A percentile compares a stretch with the other conserved stretches of the same genome.
Conservation (phyloP, 805 yeast genomes). For the Candida sanyiensis region DNA sequence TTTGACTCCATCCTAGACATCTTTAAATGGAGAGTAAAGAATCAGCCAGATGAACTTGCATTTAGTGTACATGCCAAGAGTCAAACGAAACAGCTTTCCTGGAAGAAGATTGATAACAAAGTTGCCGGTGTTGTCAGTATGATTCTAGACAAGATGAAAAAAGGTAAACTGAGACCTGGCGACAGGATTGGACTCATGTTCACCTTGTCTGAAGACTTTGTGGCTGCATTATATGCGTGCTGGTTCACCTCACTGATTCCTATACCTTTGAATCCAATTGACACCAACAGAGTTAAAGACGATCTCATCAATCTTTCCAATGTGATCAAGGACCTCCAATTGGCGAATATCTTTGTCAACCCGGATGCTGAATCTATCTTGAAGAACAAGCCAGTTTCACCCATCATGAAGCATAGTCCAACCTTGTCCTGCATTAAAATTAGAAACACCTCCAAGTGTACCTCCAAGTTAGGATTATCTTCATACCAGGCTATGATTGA, state of each 20-base stretch:
- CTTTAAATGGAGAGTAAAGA: slow-evolving; percentile 69
- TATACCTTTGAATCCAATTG: slow-evolving; percentile 70
- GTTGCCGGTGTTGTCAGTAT: slow-evolving; percentile 71
- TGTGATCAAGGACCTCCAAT: slow-evolving; percentile 64
- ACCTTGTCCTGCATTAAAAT: slow-evolving; percentile 42
- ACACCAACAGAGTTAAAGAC: slow-evolving; percentile 59
- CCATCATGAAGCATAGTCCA: slow-evolving; percentile 44
- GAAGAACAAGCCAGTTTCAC: slow-evolving; percentile 61
- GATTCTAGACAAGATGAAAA: slow-evolving; percentile 66
- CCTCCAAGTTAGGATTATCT: slow-evolving; percentile 24
- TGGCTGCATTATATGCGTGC: slow-evolving; percentile 81
- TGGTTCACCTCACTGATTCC: slow-evolving; percentile 75
- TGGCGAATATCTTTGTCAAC: slow-evolving; percentile 70
- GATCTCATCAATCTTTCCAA: slow-evolving; percentile 64
- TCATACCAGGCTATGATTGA: slow-evolving; percentile 15
- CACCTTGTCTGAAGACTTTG: slow-evolving; percentile 81
- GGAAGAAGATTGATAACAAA: slow-evolving; percentile 78
- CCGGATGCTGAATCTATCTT: slow-evolving; percentile 64
- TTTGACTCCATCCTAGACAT: slow-evolving; percentile 69
- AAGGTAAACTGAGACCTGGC: slow-evolving; percentile 58
- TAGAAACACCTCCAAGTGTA: slow-evolving; percentile 62
- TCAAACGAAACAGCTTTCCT: slow-evolving; percentile 51
- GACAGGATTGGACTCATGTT: slow-evolving; percentile 76
- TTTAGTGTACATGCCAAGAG: slow-evolving; percentile 42
- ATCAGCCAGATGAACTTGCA: slow-evolving; percentile 77